Conservation (phyloP, 176 grass and related monocot genomes). For the Oryza australiensis region DNA sequence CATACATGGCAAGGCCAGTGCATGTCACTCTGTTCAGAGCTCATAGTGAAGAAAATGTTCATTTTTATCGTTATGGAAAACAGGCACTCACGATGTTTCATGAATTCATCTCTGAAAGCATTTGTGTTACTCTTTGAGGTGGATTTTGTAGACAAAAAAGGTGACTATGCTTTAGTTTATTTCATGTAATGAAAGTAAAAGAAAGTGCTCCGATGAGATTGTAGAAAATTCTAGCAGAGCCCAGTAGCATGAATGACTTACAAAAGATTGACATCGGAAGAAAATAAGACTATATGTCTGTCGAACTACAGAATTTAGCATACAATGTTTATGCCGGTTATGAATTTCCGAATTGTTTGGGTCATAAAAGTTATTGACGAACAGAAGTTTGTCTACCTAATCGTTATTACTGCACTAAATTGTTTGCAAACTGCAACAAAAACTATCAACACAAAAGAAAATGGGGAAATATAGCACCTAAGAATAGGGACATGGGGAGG, state of each 20-base stretch:
- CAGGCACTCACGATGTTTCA: background rate
- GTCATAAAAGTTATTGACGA: background rate
- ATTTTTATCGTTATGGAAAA: background rate
- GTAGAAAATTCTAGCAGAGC: background rate
- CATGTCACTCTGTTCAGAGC: background rate
- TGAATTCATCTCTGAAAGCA: background rate
- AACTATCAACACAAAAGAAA: background rate
- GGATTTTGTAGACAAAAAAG: background rate
- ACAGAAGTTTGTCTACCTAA: background rate
- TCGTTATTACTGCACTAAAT: background rate
- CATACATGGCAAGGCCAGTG: background rate
- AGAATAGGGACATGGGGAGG: background rate
- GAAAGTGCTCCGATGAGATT: background rate
- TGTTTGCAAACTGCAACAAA: background rate
- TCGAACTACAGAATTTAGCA: background rate
- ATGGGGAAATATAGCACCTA: background rate
- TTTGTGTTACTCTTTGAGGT: background rate
- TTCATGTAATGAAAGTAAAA: background rate
- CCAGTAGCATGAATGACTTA: background rate
- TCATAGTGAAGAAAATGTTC: background rate
- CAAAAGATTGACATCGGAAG: background rate
- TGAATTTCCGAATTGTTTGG: background rate
- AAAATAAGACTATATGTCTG: background rate
- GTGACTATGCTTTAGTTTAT: background rate
- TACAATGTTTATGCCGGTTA: background rate